Evolutionary conservation across 768 basidiomycete genomes (phyloP).

Genomic region (Lactarius deliciosus): DNA sequence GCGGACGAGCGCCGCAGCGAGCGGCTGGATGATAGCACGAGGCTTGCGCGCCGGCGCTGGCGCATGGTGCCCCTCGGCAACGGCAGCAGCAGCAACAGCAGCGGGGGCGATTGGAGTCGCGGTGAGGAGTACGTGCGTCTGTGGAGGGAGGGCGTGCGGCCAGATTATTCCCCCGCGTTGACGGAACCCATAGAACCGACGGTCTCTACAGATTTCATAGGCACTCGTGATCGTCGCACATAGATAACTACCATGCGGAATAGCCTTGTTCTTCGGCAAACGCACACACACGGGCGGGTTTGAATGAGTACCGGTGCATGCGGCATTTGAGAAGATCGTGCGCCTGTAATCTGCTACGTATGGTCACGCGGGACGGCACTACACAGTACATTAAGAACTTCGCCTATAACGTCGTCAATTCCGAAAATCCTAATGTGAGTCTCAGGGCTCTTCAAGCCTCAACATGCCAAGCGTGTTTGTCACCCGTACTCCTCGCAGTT

Average conservation of each 20-base stretch:
- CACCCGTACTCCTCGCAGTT: too few species aligned
- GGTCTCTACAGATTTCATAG: slow-evolving; percentile 13
- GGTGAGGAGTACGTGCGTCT: slow-evolving; percentile 70
- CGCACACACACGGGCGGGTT: too few species aligned
- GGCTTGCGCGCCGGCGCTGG: slow-evolving; percentile 74
- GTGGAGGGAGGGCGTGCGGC: slow-evolving; percentile 69
- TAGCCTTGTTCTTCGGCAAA: too few species aligned
- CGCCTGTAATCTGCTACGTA: too few species aligned
- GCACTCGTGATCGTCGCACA: slow-evolving; percentile 1
- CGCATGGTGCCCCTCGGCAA: slow-evolving; percentile 45
- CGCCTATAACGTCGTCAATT: too few species aligned
- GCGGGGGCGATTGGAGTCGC: slow-evolving; percentile 59
- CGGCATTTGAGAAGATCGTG: too few species aligned
- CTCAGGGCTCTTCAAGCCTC: too few species aligned
- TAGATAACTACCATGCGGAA: neutral
- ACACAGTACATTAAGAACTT: too few species aligned
- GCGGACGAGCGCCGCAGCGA: slow-evolving; percentile 55
- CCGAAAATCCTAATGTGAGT: too few species aligned
- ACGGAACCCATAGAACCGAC: slow-evolving; percentile 37
- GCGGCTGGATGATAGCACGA: slow-evolving; percentile 57
- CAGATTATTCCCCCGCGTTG: slow-evolving; percentile 60
- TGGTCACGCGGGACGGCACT: too few species aligned
- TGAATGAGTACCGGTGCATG: too few species aligned
- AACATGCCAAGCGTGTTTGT: too few species aligned
- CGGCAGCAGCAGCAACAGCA: neutral